Evolutionary conservation across 2,329 filamentous ascomycete species (phyloP), one percentile per base, ranked within the genome.

Genomic region (Neonectria punicea): DNA sequence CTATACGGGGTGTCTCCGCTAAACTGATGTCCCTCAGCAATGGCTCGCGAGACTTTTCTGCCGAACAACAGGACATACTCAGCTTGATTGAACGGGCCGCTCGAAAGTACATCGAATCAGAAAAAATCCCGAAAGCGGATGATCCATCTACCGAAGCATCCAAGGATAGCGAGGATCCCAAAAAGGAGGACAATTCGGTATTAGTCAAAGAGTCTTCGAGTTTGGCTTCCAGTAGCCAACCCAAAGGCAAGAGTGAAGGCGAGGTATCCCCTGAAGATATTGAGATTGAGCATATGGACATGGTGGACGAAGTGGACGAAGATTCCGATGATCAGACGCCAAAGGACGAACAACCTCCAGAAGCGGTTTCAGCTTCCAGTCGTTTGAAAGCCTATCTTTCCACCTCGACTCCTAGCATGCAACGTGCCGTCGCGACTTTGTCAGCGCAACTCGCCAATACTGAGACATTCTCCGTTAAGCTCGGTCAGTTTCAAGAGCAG

Each of bases 31-130:
- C 75, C 2, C 72, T 80, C 25, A 64, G 81, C 34, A 78, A 82
- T 54, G 82, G 81, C 30, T 79, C 77, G 60, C 54, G 71, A 61
- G 70, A 76, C 39, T 73, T 79, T 46, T 75, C 77, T 6, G 58
- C 67, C 6, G 71, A 79, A 0, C 83, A 85, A 41, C 80, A 84
- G 60, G 83, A 86, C 8, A 80, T 84, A 4, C 72, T 89, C 20
- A 81, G 85, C 8, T 78, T 81, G 18, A 85, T 89, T 36, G 81
- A 84, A 62, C 79, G 79, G 41, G 87, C 86, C 3, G 82, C 86
- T 0, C 81, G 79, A 50, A 83, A 84, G 61, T 89, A 87, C 59
- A 75, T 88, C 1, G 79, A 80, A 8, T 78, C 79, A 1, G 74
- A 76, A 8, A 77, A 81, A 6, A n/a, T 55, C 63, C 13, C 49